A percentile compares a stretch with the other conserved stretches of the same genome.
phyloP scores from a whole-genome alignment of 192 early-diverging fungal genomes.

The Backusella tuberculispora region DNA sequence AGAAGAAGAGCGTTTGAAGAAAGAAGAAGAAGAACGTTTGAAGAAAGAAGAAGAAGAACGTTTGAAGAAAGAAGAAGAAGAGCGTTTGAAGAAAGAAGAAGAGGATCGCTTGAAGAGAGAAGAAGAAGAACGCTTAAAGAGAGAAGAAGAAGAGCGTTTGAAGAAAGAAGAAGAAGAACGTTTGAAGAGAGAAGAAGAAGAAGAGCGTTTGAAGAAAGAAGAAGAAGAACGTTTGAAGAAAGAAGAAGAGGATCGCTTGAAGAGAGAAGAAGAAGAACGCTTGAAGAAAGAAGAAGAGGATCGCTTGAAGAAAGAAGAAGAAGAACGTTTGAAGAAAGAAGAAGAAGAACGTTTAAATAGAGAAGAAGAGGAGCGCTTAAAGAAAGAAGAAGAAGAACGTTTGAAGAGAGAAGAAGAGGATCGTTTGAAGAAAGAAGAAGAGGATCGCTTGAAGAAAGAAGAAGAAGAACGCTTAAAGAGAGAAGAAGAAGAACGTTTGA shows the following conservation, averaged over 20 bases:
- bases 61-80: not conserved
- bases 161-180: not conserved
- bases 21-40: not conserved
- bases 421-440: not conserved
- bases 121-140: not conserved
- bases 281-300: not conserved
- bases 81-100: not conserved
- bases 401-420: not conserved
- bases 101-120: not conserved
- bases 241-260: not conserved
- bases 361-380: not conserved
- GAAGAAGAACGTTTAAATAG: not conserved
- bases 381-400: not conserved
- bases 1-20: not conserved
- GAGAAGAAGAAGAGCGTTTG: not conserved
- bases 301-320: not conserved
- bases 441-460: not conserved
- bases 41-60: too few relatives aligned
- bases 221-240: not conserved
- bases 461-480: not conserved
- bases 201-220: not conserved
- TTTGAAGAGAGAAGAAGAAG: not conserved
- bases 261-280: not conserved
- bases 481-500: not conserved
- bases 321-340: not conserved